Evolutionary conservation across 495 filamentous ascomycete genomes (phyloP), one percentile per base, ranked within the genome.

Genomic region (Hyaloscypha finlandica): DNA sequence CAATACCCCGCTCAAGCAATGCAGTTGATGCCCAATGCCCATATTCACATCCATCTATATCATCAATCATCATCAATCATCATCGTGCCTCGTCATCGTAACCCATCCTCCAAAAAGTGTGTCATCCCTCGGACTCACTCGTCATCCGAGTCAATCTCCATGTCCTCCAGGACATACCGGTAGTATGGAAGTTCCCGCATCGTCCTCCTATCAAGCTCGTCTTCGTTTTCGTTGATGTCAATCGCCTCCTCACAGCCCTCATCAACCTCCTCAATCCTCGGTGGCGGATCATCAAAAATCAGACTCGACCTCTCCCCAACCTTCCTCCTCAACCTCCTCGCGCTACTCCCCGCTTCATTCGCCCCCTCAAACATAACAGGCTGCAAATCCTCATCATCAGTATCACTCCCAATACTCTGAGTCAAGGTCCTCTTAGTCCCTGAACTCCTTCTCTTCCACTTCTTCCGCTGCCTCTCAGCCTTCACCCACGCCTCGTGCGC

Each of bases 381-480:
- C 65, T 78, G 69, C n/a, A 83, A 51, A 58, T 85, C 83, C 63
- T 84, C 83, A 42, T 73, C 77, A 69, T 85, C 83, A 6, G 81
- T 81, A 68, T 83, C 83, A 66, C 80, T 82, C 54, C 81, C 83
- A 56, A 81, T 81, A 68, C 81, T 81, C 73, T 84, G 80, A 73
- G 76, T 81, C 54, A 84, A 75, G 32, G 81, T 83, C 30, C 83
- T 76, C 76, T 85, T 85, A 74, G 81, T 81, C 63, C 81, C 81
- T 12, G 80, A 81, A 33, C 76, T 83, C 78, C 84, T 83, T 16
- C 83, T 76, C 69, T 75, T 76, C 59, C 75, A 73, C 54, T 79
- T 71, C 54, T 76, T 71, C 39, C 67, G 65, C 2, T 57, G 63
- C 33, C 65, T 66, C 30, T 31, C 14, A 29, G 22, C 48, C 54